Conservation (phyloP, 2,329 filamentous ascomycete species). For the Alternaria angustiovoidea region DNA sequence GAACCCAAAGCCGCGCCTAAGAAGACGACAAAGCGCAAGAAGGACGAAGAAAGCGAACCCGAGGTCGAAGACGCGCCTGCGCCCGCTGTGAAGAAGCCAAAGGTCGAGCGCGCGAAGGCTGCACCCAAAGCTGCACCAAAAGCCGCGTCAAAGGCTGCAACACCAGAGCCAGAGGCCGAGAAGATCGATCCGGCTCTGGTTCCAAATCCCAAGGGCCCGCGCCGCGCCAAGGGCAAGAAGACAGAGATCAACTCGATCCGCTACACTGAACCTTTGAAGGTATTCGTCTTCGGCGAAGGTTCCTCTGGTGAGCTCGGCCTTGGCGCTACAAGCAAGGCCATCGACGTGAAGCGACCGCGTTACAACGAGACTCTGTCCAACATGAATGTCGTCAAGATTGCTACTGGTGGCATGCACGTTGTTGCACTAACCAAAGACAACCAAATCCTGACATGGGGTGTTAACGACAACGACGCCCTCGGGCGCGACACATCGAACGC, state of each 20-base stretch:
- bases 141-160: slow-evolving; percentile 19
- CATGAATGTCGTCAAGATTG: slow-evolving; percentile 75
- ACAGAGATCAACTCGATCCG: slow-evolving; percentile 70
- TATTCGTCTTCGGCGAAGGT: slow-evolving; percentile 84
- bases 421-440: slow-evolving; percentile 80
- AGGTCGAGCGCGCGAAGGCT: slow-evolving; percentile 27
- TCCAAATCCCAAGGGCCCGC: slow-evolving; percentile 42
- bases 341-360: slow-evolving; percentile 78
- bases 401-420: slow-evolving; percentile 83
- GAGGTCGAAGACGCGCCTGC: slow-evolving; percentile 28
- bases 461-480: slow-evolving; percentile 84
- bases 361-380: slow-evolving; percentile 68
- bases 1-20: slow-evolving; percentile 23
- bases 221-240: slow-evolving; percentile 44
- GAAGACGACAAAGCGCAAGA: slow-evolving; percentile 43
- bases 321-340: slow-evolving; percentile 69
- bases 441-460: slow-evolving; percentile 85
- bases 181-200: slow-evolving; percentile 22
- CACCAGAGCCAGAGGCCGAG: slow-evolving; percentile 16
- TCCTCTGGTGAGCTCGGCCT: slow-evolving; percentile 83
- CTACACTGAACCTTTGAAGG: slow-evolving; percentile 67
- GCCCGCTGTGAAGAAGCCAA: slow-evolving; percentile 37
- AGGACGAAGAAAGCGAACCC: slow-evolving; percentile 36
- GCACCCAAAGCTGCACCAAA: slow-evolving; percentile 23
- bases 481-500: slow-evolving; percentile 74